Evolutionary conservation across 1,284 basidiomycete genomes (phyloP), one percentile per base, ranked within the genome.

Genomic region (Pyrrhoderma noxium): DNA sequence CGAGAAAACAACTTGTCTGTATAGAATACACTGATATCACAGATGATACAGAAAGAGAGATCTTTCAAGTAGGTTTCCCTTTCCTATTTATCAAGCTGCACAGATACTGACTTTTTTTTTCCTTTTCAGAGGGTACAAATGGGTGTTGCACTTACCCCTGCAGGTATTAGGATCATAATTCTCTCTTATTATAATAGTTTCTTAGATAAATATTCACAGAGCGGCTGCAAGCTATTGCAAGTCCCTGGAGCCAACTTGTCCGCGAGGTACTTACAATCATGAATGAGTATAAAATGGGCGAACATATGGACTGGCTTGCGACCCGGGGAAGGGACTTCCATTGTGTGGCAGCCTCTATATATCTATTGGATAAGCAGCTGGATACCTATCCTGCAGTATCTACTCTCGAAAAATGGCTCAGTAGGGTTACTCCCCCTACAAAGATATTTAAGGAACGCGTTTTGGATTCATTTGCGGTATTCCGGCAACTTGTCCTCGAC

Each of bases 321-420:
- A 76, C 69, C 56, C 79, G 84, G 34, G 82, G 79, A 23, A 75
- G 80, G 22, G 80, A 83, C 61, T 89, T 83, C 64, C 82, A 85
- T 58, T 78, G 79, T 54, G 67, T 87, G 35, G 81, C 82, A 0
- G 75, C 77, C 46, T 64, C 85, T 57, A 72, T 83, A 1, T 87
- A 72, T 59, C 81, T 76, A 58, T 83, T 82, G 56, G 74, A 81
- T 51, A 61, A 73, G 5, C 69, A 72, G 0, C 27, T 11, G 11
- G 11, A 11, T 43, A 65, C 65, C 11, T 63, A 75, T 1, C 80
- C 82, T 0, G 76, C 75, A 2, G 67, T 74, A 1, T 60, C 65
- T 21, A 79, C 77, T 53, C 69, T 86, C 43, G 75, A 81, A 51
- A 72, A 68, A 46, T 87, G 79, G 79, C 63, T 89, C 1, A 60